Base-by-base conservation (phyloP, 306 rosid genomes). In the Vigna angularis region DNA sequence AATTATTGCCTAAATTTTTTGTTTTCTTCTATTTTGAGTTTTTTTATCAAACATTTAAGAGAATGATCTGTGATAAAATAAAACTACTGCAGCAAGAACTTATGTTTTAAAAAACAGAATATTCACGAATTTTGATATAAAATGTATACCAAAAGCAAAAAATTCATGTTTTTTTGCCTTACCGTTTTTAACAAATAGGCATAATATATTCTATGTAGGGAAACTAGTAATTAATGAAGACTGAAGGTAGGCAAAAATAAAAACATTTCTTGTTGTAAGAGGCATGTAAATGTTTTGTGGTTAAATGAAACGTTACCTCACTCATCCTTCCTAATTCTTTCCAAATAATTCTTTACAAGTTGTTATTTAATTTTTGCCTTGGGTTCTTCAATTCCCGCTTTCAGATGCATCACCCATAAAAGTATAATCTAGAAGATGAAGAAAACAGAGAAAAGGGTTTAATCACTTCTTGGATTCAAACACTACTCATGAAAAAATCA, bases 341-440 rank as follows among this genome's bases (percentile, higher is more conserved):
- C 81, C 89, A 90, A 72, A 53, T 76, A 87, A 26, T 89, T 83
- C 14, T 88, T 83, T 48, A 96, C 94, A 63, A 91, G 65, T 34
- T 69, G 81, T 66, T 81, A 85, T 70, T 71, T 79, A 7, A 90
- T 63, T 82, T 91, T 93, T 48, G 15, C 64, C 28, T 24, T 24
- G 28, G 2, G 28, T 24, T 24, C 28, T 24, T 24, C 28, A 24
- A 24, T 24, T 24, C 28, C 3, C 0, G 3, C 28, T 24, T 24
- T 24, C 0, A 24, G 2, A 1, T 24, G 28, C 28, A 24, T 24
- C 28, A 24, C 28, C 28, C 3, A 24, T 24, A 20, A 20, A 20
- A 20, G 22, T 20, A 20, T 20, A 1, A 20, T 20, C 22, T 20
- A 20, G 22, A 20, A 20, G 22, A 20, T 20, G 28, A 24, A 24